Conservation (phyloP, 495 filamentous ascomycete species). For the Darksidea phi region DNA sequence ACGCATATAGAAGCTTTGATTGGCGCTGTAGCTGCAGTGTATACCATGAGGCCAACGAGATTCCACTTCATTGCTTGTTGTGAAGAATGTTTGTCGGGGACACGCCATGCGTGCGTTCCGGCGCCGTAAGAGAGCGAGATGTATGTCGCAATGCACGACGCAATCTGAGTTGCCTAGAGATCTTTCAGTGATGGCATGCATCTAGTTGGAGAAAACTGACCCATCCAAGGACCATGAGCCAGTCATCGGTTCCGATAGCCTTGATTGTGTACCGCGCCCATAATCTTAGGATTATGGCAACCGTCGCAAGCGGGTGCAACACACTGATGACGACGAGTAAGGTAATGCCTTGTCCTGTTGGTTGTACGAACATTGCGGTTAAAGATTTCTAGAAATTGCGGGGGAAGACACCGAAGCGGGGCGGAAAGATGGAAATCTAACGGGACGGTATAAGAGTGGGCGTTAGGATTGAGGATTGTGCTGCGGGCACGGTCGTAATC, state of each 20-base stretch:
- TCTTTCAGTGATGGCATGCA: no score
- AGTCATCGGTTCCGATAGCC: constrained; percentile 3
- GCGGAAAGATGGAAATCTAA: no score
- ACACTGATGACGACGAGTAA: background rate
- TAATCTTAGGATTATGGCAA: background rate
- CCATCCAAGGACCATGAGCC: constrained; percentile 1
- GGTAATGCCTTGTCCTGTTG: background rate
- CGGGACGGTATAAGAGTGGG: no score
- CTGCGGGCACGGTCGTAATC: no score
- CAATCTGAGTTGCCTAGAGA: background rate
- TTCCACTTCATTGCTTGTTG: background rate
- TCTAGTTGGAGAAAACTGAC: no score
- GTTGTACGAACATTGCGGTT: no score
- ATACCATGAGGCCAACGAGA: background rate
- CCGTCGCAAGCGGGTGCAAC: background rate
- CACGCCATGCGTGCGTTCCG: background rate
- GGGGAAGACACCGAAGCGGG: no score
- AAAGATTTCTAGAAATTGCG: no score
- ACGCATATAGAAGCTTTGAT: constrained; percentile 11
- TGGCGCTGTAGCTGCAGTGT: background rate
- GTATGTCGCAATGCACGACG: background rate
- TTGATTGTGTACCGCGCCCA: background rate
- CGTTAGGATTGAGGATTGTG: no score
- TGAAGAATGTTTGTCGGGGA: background rate
- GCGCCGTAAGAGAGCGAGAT: background rate